phyloP scores from a whole-genome alignment of 2,329 filamentous ascomycete genomes.

The Coniochaeta prunicola region DNA sequence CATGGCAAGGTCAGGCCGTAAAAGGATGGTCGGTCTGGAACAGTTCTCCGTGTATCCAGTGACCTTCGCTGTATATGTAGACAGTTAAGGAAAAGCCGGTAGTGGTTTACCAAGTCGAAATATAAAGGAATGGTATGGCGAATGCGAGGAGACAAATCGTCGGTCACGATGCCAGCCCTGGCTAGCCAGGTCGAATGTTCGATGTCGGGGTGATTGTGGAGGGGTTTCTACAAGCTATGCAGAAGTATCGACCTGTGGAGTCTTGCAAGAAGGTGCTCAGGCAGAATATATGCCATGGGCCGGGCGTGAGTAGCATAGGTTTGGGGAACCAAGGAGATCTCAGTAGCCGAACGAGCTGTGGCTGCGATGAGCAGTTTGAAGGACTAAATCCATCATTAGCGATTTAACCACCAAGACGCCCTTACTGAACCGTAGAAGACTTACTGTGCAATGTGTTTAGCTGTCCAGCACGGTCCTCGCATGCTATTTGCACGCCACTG shows the following conservation, averaged over 20 bases:
- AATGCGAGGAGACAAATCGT: background rate
- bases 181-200: background rate
- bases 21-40: background rate
- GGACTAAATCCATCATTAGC: conserved; percentile 21
- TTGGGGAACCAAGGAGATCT: background rate
- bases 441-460: conserved; percentile 45
- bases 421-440: conserved; percentile 16
- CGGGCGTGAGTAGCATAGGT: background rate
- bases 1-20: background rate
- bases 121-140: background rate
- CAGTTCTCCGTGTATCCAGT: background rate
- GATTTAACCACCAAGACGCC: background rate
- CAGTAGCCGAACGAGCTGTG: conserved; percentile 19
- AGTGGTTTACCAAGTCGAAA: background rate
- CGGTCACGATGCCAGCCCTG: background rate
- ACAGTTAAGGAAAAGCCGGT: background rate
- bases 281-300: background rate
- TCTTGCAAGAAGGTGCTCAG: background rate
- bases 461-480: conserved; percentile 54
- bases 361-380: conserved; percentile 32
- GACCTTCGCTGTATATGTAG: background rate
- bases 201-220: background rate
- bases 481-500: conserved; percentile 56
- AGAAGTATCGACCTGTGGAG: background rate
- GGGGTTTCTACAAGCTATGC: background rate